These are phyloP conservation scores for Botrytis fragariae DNA, from an alignment of 2,329 filamentous ascomycete species.

Conservation along the genomic window DNA sequence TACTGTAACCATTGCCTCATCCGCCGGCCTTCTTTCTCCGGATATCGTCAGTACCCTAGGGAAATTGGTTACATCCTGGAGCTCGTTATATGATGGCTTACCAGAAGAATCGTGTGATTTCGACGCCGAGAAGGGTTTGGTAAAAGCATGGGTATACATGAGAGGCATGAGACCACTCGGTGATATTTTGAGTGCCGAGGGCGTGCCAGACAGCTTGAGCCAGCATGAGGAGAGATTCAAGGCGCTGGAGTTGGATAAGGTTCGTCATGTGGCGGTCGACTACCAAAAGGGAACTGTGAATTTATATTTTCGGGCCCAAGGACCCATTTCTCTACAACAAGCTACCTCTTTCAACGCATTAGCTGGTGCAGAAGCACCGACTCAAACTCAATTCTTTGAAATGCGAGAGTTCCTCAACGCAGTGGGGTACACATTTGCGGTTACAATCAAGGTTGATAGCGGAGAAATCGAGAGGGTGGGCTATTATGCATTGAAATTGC, in stretches of 20 bases:
- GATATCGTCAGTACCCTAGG: not conserved
- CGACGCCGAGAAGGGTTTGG: conserved; percentile 11
- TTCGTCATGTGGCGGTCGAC: conserved; percentile 18
- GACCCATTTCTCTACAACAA: not conserved
- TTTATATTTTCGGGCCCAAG: conserved; percentile 16
- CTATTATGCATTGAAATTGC: conserved; percentile 20
- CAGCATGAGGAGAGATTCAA: not conserved
- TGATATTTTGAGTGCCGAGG: conserved; percentile 8
- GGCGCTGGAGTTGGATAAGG: not conserved
- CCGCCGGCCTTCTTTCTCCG: not conserved
- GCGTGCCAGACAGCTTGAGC: conserved; percentile 5
- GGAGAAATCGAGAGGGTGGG: conserved; percentile 16
- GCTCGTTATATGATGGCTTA: not conserved
- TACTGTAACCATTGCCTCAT: conserved; percentile 9
- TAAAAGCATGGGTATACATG: conserved; percentile 18
- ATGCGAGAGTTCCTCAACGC: not conserved
- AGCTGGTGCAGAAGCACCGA: not conserved
- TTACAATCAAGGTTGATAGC: conserved; percentile 9
- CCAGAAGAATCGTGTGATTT: conserved; percentile 20
- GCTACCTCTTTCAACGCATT: not conserved
- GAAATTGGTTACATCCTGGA: not conserved
- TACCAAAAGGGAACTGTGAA: conserved; percentile 17
- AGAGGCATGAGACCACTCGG: conserved; percentile 7
- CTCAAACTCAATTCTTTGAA: not conserved
- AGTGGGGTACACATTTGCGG: conserved; percentile 15